Evolutionary conservation across 768 basidiomycete genomes (phyloP).

Genomic region (Collybia sp.): DNA sequence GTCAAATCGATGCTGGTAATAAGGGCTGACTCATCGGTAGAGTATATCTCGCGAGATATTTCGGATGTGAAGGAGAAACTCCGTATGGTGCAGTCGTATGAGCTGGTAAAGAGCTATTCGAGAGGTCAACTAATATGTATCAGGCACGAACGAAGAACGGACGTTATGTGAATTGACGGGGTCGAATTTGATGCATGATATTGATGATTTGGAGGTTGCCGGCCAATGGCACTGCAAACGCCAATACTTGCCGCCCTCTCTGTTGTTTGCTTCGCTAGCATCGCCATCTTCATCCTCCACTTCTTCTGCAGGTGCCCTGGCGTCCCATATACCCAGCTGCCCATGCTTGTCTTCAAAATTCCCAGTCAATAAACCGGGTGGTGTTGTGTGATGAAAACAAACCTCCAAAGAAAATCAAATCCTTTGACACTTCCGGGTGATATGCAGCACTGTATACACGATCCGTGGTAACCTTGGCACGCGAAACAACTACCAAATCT

Average conservation of each 20-base stretch:
- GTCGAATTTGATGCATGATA: slow-evolving; percentile 75
- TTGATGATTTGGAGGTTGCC: slow-evolving; percentile 71
- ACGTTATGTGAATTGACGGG: slow-evolving; percentile 74
- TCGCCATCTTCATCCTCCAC: slow-evolving; percentile 61
- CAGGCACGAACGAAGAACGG: slow-evolving; percentile 12
- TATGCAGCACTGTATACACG: slow-evolving; percentile 76
- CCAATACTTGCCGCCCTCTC: slow-evolving; percentile 75
- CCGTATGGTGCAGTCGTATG: slow-evolving; percentile 80
- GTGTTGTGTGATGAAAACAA: slow-evolving; percentile 1
- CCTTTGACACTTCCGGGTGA: slow-evolving; percentile 76
- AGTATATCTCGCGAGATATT: slow-evolving; percentile 64
- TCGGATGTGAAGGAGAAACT: slow-evolving; percentile 69
- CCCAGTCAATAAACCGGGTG: neutral
- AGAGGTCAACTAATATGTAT: slow-evolving; percentile 3
- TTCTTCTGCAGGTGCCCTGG: slow-evolving; percentile 65
- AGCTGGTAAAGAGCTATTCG: slow-evolving; percentile 67
- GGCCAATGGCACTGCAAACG: slow-evolving; percentile 83
- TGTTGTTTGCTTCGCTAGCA: slow-evolving; percentile 28
- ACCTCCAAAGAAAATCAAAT: slow-evolving; percentile 88
- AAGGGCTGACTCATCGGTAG: slow-evolving; percentile 49
- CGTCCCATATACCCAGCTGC: slow-evolving; percentile 83
- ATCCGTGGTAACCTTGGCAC: slow-evolving; percentile 77
- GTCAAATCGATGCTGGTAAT: slow-evolving; percentile 70
- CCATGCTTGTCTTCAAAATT: slow-evolving; percentile 68
- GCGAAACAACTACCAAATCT: slow-evolving; percentile 59